Conservation (phyloP, 1,139 yeast species). For the Hemisphaericaspora lyxosophila region DNA sequence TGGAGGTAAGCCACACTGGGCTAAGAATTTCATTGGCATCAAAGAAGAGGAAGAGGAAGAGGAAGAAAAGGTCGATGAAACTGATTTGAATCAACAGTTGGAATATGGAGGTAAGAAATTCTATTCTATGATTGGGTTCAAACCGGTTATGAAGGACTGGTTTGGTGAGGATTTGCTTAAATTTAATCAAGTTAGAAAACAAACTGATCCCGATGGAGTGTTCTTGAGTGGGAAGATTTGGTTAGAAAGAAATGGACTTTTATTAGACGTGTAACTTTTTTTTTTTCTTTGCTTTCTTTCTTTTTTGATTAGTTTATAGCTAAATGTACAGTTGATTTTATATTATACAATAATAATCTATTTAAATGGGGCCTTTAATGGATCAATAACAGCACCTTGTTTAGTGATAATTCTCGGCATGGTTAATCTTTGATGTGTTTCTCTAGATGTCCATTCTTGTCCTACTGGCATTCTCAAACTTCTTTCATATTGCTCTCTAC, state of each 20-base stretch:
- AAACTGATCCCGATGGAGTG: conserved; percentile 78
- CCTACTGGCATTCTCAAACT: conserved; percentile 95
- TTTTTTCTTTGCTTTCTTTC: no score
- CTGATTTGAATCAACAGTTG: conserved; percentile 39
- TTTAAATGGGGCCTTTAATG: conserved; percentile 72
- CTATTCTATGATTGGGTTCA: conserved; percentile 81
- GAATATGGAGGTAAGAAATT: conserved; percentile 50
- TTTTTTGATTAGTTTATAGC: neutral
- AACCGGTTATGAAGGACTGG: conserved; percentile 70
- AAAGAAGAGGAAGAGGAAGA: no score
- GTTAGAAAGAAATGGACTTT: conserved; percentile 78
- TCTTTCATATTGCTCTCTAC: conserved; percentile 91
- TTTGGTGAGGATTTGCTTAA: conserved; percentile 67
- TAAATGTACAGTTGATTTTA: neutral
- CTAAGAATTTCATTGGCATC: conserved; percentile 87
- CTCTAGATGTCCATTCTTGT: conserved; percentile 92
- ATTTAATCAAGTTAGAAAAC: conserved; percentile 61
- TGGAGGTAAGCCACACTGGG: conserved; percentile 98
- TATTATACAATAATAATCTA: conserved; percentile 16
- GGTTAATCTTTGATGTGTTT: conserved; percentile 81
- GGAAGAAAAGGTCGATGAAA: conserved; percentile 26
- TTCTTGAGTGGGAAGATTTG: conserved; percentile 77
- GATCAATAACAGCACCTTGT: conserved; percentile 89
- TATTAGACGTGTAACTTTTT: conserved; percentile 20
- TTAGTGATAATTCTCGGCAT: conserved; percentile 87